Evolutionary conservation across 805 yeast species (phyloP).

Genomic region (Maudiozyma turicensis): DNA sequence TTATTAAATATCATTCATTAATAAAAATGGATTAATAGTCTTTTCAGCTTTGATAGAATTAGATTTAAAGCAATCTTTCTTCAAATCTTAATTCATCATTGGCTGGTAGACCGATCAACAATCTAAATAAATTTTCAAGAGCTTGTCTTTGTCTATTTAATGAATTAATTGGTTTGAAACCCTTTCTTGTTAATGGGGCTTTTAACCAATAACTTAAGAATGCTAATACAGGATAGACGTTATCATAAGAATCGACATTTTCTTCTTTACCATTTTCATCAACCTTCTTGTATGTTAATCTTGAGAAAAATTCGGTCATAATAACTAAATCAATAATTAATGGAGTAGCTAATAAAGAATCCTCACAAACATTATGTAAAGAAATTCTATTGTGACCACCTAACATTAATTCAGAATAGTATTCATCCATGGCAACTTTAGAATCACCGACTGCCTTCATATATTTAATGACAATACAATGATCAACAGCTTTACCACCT

Average conservation of each 20-base stretch:
- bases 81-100: slow-evolving; percentile 89
- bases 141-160: slow-evolving; percentile 92
- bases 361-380: slow-evolving; percentile 94
- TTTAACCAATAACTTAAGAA: slow-evolving; percentile 91
- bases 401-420: slow-evolving; percentile 91
- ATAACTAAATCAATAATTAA: slow-evolving; percentile 84
- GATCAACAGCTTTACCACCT: slow-evolving; percentile 72
- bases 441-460: slow-evolving; percentile 92
- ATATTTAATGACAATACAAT: slow-evolving; percentile 91
- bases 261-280: slow-evolving; percentile 21
- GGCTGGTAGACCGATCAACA: slow-evolving; percentile 82
- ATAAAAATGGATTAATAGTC: neutral
- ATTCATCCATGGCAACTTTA: slow-evolving; percentile 97
- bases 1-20: neutral
- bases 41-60: neutral
- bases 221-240: slow-evolving; percentile 75
- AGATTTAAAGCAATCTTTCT: slow-evolving; percentile 49
- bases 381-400: slow-evolving; percentile 95
- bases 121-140: slow-evolving; percentile 80
- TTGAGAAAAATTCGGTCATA: slow-evolving; percentile 80
- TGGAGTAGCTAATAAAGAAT: slow-evolving; percentile 89
- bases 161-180: slow-evolving; percentile 84
- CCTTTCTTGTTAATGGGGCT: slow-evolving; percentile 90
- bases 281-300: slow-evolving; percentile 67
- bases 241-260: slow-evolving; percentile 36